phyloP scores from a whole-genome alignment of 148 eudicot species.

The Rhododendron mucronatum region DNA sequence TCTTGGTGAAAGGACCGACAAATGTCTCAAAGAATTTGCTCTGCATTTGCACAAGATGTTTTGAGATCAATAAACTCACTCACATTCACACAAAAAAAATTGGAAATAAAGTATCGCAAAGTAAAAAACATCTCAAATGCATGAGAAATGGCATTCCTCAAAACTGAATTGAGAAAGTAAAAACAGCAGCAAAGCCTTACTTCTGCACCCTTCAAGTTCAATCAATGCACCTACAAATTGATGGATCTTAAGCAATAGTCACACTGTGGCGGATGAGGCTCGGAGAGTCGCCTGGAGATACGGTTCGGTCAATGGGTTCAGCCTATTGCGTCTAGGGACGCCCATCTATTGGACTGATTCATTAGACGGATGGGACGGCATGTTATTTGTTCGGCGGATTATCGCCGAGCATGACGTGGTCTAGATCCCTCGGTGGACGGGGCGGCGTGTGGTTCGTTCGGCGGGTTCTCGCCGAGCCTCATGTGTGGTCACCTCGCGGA shows the following conservation, averaged over 20 bases:
- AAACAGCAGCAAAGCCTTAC: neutral
- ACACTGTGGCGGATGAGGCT: too few species aligned
- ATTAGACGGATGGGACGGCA: too few species aligned
- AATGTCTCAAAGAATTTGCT: slow-evolving; percentile 99
- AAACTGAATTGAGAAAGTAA: neutral
- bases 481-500: too few species aligned
- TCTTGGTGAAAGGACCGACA: slow-evolving; percentile 99
- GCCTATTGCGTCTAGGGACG: too few species aligned
- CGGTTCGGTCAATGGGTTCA: too few species aligned
- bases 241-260: neutral
- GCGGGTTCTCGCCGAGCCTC: too few species aligned
- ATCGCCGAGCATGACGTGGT: too few species aligned
- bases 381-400: too few species aligned
- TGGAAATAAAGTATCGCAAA: neutral
- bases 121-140: slow-evolving; percentile 7
- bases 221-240: neutral
- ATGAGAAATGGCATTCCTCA: neutral
- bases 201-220: neutral
- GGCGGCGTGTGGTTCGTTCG: too few species aligned
- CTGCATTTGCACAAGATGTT: slow-evolving; percentile 32
- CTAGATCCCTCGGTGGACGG: too few species aligned
- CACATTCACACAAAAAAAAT: neutral
- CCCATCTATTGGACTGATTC: too few species aligned
- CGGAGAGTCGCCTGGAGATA: too few species aligned
- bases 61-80: neutral